A percentile compares a stretch with the other conserved stretches of the same genome.
phyloP scores from a whole-genome alignment of 2,329 filamentous ascomycete species.

The Blastomyces percursus region DNA sequence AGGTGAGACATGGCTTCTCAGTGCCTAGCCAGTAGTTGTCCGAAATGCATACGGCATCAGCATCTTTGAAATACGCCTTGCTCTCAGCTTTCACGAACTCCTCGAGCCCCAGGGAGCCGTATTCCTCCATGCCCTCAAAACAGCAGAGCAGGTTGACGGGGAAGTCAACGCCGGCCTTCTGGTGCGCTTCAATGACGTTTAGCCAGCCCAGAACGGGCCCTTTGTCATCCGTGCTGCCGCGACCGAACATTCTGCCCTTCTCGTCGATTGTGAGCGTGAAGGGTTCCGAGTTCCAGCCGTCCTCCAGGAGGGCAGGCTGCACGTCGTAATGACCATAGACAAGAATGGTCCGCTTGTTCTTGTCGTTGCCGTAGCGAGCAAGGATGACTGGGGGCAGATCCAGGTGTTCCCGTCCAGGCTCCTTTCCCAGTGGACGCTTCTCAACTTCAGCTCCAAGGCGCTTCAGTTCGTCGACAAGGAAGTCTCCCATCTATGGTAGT shows the following conservation, averaged over 20 bases:
- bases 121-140: slow-evolving; percentile 99
- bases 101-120: slow-evolving; percentile 90
- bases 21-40: slow-evolving; percentile 99
- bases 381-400: slow-evolving; percentile 88
- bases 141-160: slow-evolving; percentile 98
- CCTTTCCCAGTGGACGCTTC: slow-evolving; percentile 76
- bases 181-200: slow-evolving; percentile 95
- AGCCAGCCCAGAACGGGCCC: slow-evolving; percentile 94
- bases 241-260: slow-evolving; percentile 90
- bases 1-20: slow-evolving; percentile 95
- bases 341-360: slow-evolving; percentile 85
- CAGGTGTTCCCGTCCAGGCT: slow-evolving; percentile 81
- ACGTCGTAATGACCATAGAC: slow-evolving; percentile 99
- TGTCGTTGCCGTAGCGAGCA: slow-evolving; percentile 82
- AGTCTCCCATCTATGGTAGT: slow-evolving; percentile 66
- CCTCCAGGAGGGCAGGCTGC: slow-evolving; percentile 82
- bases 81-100: slow-evolving; percentile 87
- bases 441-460: slow-evolving; percentile 77
- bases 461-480: slow-evolving; percentile 72
- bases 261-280: slow-evolving; percentile 81
- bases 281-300: slow-evolving; percentile 92
- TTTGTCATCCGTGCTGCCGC: slow-evolving; percentile 95
- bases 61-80: slow-evolving; percentile 88
- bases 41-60: slow-evolving; percentile 93
- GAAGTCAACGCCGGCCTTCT: slow-evolving; percentile 87